Base-by-base conservation (phyloP, 345 rosid species). In the Euphorbia peplus region DNA sequence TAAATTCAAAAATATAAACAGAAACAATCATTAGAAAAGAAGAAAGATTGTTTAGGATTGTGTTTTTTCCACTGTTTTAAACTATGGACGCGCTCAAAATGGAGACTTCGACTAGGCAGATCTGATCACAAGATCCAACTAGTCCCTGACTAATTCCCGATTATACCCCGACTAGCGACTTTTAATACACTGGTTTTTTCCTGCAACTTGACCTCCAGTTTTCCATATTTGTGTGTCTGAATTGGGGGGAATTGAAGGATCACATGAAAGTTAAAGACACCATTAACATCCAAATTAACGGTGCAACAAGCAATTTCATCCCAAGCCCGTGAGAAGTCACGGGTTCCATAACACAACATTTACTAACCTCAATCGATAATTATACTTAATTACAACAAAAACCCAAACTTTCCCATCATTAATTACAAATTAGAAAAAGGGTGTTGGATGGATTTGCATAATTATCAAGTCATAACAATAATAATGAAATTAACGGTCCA, bases 301-400 rank as follows among this genome's bases (percentile, higher is more conserved):
- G 73, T 75, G 70, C 47, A 74, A 76, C 73, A 60, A 69, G 68
- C 64, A 75, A 82, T 73, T 71, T 74, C 83, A 78, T 78, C 69
- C 78, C 73, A 72, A 73, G 50, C 82, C 86, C 85, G 79, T 79
- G 84, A 74, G 65, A 72, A 80, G 66, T 86, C 91, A 86, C 83
- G 83, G 88, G 78, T 58, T 76, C 67, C 87, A 78, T 66, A 75
- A 83, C 80, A 79, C 37, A 67, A 65, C 73, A 72, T 68, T 76
- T 73, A 76, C 71, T 66, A 66, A 60, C 51, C 37, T 66, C 72
- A 69, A 69, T 73, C 55, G 73, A 61, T 56, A 75, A 71, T 32
- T 28, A 29, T 30, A 63, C 48, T 57, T 52, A 73, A 30, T 35
- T 30, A 53, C 44, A 63, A 48, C 26, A 63, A 56, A 62, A 4